Conservation (phyloP, 495 filamentous ascomycete species). For the Penicillium alfredii region DNA sequence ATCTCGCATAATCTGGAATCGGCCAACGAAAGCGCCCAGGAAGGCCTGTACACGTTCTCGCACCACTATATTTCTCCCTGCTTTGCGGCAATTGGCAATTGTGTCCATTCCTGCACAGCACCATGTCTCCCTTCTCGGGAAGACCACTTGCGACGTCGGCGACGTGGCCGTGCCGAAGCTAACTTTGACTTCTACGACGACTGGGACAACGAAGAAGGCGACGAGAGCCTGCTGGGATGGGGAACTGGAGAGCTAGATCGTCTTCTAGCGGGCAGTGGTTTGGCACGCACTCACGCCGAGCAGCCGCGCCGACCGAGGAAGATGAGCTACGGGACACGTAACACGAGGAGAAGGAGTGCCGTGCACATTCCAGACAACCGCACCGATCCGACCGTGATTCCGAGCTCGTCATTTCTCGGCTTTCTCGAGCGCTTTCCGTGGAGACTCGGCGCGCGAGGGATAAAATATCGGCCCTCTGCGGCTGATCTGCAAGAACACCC, state of each 20-base stretch:
- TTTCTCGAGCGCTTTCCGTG: constrained; percentile 82
- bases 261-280: constrained; percentile 69
- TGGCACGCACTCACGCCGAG: constrained; percentile 41
- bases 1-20: constrained; percentile 88
- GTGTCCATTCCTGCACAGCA: constrained; percentile 62
- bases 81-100: constrained; percentile 56
- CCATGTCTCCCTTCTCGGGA: constrained; percentile 69
- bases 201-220: constrained; percentile 73
- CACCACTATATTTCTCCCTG: constrained; percentile 83
- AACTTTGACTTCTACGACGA: constrained; percentile 98
- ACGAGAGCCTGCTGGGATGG: constrained; percentile 61
- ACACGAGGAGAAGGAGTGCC: constrained; percentile 59
- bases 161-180: constrained; percentile 66
- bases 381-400: constrained; percentile 85
- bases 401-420: constrained; percentile 76
- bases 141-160: constrained; percentile 62
- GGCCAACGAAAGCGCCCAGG: constrained; percentile 86
- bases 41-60: constrained; percentile 79
- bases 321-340: constrained; percentile 83
- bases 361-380: constrained; percentile 50
- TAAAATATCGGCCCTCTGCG: constrained; percentile 84
- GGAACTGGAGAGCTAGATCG: constrained; percentile 85
- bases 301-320: constrained; percentile 69
- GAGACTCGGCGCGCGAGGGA: constrained; percentile 69
- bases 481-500: constrained; percentile 91